These are phyloP conservation scores for Ophiobolus disseminans DNA, from an alignment of 2,329 filamentous ascomycete species.

Conservation along the genomic window DNA sequence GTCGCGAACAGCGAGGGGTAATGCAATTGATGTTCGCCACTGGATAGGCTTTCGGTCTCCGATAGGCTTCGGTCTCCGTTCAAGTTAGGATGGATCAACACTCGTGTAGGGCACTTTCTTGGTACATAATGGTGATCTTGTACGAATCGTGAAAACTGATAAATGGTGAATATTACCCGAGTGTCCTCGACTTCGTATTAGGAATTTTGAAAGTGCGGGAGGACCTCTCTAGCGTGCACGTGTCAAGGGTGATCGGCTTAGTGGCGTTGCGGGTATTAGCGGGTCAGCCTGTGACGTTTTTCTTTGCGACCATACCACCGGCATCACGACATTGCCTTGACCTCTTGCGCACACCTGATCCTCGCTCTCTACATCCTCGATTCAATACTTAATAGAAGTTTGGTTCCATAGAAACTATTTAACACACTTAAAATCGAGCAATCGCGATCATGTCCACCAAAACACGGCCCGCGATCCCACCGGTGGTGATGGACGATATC, in stretches of 20 bases:
- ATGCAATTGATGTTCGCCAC: no score
- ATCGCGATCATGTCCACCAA: conserved; percentile 54
- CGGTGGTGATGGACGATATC: conserved; percentile 69
- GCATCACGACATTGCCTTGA: conserved; percentile 11
- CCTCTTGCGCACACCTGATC: background rate
- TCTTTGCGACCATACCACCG: conserved; percentile 15
- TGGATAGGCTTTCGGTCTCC: no score
- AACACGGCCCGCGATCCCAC: conserved; percentile 60
- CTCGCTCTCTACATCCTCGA: background rate
- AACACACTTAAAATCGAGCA: background rate
- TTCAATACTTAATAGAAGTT: no score
- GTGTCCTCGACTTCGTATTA: no score
- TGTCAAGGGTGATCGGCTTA: conserved; percentile 1
- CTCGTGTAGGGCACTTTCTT: no score
- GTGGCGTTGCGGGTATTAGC: conserved; percentile 22
- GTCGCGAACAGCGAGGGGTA: no score
- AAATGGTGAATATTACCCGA: no score
- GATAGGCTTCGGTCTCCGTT: no score
- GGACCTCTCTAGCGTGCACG: conserved; percentile 1
- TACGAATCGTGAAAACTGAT: no score
- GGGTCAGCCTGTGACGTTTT: conserved; percentile 23
- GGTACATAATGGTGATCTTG: no score
- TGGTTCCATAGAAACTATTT: conserved; percentile 1
- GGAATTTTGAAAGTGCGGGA: background rate
- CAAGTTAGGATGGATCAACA: no score